phyloP scores from a whole-genome alignment of 83 land plant genomes.

The Diphasiastrum complanatum region DNA sequence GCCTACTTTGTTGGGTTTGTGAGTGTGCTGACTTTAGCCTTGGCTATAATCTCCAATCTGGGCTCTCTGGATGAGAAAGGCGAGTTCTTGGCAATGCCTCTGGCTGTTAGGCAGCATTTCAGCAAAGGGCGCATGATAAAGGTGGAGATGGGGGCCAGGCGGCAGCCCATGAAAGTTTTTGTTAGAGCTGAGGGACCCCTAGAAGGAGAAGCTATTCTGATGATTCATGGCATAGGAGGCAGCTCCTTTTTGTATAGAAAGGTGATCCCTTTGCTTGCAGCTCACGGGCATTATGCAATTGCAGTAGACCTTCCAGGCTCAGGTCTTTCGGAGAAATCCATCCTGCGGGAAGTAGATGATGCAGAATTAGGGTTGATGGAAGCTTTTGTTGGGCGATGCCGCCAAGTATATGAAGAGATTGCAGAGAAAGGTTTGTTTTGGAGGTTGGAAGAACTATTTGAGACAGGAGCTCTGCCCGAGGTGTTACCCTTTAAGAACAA shows the following conservation, averaged over 20 bases:
- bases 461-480: constrained; percentile 24
- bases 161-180: constrained; percentile 19
- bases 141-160: constrained; percentile 22
- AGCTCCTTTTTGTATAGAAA: constrained; percentile 30
- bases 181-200: constrained; percentile 12
- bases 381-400: neutral
- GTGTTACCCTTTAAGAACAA: neutral
- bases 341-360: neutral
- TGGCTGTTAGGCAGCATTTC: constrained; percentile 24
- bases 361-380: constrained; percentile 4
- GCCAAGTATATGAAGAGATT: constrained; percentile 21
- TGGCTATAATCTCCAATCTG: neutral
- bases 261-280: constrained; percentile 8
- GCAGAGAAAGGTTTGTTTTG: constrained; percentile 23
- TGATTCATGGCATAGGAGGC: constrained; percentile 26
- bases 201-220: constrained; percentile 8
- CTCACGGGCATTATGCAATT: constrained; percentile 2
- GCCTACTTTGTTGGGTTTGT: constrained; percentile 9
- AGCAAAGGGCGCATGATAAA: constrained; percentile 20
- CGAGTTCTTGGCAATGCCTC: constrained; percentile 29
- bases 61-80: neutral
- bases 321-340: constrained; percentile 29
- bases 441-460: constrained; percentile 21
- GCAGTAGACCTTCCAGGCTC: constrained; percentile 33
- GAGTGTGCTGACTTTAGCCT: neutral